Evolutionary conservation across 805 yeast species (phyloP), one percentile per base, ranked within the genome.

Genomic region (Saturnispora halmiae): DNA sequence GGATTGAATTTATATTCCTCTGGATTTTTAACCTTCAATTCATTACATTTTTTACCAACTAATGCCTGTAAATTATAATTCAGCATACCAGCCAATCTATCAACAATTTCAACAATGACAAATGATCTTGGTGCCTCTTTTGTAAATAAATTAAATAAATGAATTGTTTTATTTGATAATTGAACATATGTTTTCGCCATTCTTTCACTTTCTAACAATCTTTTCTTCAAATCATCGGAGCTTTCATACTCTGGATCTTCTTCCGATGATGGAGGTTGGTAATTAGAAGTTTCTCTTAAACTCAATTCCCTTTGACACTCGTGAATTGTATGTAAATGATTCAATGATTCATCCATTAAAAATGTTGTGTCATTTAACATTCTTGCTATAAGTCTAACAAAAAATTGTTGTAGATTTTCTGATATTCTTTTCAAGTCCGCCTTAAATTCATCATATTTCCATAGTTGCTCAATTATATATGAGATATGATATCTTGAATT

Each of bases 301-400:
- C 67, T 72, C 13, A 79, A 41, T 52, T 86, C 95, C 26, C 65
- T 66, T 57, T 85, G 92, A 48, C 79, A 67, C 34, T 72, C 68
- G 53, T 87, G 96, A 38, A 92, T 88, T 24, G 77, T 79, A 22
- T 77, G 70, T 46, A 92, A 67, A 55, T 83, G 84, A 42, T 81
- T 74, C 47, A 92, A 71, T 1, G 96, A 81, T 61, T 92, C 98
- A 60, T 92, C 97, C 46, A 92, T 66, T 48, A 92, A 66, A 54
- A 79, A 92, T 0, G 98, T 92, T 11, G 94, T 79, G 60, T 92
- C 98, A 60, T 92, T 92, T 55, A 92, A 69, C 84, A 92, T 80
- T 58, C 96, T 72, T 1, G 98, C 98, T 44, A 90, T 83, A 56
- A 92, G 87, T 53, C 94, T 71, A 37, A 90, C 82, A 57, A 92